Evolutionary conservation across 1,284 basidiomycete species (phyloP).

Genomic region (Fomitopsis schrenkii): DNA sequence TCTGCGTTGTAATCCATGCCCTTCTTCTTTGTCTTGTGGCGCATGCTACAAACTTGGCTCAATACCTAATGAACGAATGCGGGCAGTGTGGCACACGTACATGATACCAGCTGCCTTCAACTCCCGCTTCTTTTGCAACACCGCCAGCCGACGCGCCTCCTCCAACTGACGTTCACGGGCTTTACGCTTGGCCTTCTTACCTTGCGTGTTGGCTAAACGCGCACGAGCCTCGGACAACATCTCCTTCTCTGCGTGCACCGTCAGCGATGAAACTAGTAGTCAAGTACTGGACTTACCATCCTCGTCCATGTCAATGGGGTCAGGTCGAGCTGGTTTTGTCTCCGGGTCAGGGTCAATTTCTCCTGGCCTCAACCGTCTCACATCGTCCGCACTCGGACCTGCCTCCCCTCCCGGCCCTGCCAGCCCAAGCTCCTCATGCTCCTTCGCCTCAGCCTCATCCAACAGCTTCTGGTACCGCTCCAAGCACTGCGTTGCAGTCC

Average conservation of each 20-base stretch:
- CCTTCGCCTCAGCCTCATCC: slow-evolving; percentile 95
- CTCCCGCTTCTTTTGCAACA: slow-evolving; percentile 97
- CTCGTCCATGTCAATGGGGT: slow-evolving; percentile 99
- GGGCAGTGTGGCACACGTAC: slow-evolving; percentile 40
- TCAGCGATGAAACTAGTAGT: neutral
- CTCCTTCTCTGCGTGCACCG: slow-evolving; percentile 79
- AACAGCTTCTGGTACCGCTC: slow-evolving; percentile 98
- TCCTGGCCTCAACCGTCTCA: slow-evolving; percentile 86
- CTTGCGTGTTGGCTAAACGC: slow-evolving; percentile 97
- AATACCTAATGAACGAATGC: slow-evolving; percentile 11
- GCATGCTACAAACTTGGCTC: slow-evolving; percentile 48
- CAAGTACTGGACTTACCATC: slow-evolving; percentile 58
- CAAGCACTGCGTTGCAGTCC: slow-evolving; percentile 98
- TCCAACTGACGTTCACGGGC: slow-evolving; percentile 95
- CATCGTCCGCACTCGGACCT: slow-evolving; percentile 90
- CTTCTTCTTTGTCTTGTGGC: slow-evolving; percentile 90
- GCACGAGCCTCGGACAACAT: slow-evolving; percentile 99
- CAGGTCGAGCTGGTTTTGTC: slow-evolving; percentile 95
- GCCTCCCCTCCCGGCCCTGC: slow-evolving; percentile 76
- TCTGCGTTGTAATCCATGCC: slow-evolving; percentile 99
- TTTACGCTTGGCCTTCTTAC: slow-evolving; percentile 99
- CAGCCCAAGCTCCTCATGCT: slow-evolving; percentile 89
- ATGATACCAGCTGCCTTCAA: slow-evolving; percentile 98
- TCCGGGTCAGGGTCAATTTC: slow-evolving; percentile 99
- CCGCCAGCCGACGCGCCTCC: slow-evolving; percentile 91